These are phyloP conservation scores for Naganishia liquefaciens DNA, from an alignment of 1,284 basidiomycete genomes.

Conservation along the genomic window DNA sequence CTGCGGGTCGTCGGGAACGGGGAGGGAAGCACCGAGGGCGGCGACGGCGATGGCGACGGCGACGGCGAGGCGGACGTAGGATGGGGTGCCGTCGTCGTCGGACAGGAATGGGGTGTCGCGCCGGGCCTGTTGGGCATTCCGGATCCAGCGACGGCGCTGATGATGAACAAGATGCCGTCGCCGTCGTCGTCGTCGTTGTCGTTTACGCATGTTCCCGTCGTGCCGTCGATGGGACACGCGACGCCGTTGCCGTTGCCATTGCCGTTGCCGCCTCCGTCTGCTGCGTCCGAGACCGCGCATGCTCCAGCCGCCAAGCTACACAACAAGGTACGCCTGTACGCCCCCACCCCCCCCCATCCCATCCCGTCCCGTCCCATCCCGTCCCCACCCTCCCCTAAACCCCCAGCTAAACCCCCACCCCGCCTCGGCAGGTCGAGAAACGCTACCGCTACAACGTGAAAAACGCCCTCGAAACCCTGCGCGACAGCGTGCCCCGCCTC, in stretches of 20 bases:
- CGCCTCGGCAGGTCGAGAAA: constrained; percentile 48
- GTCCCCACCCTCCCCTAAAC: too few species aligned
- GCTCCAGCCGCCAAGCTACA: constrained; percentile 37
- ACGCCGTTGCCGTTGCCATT: too few species aligned
- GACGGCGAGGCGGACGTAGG: not conserved
- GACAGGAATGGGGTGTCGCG: constrained; percentile 1
- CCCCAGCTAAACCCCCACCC: too few species aligned
- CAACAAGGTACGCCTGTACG: constrained; percentile 42
- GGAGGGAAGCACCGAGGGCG: not conserved
- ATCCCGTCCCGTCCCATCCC: too few species aligned
- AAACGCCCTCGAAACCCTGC: constrained; percentile 51
- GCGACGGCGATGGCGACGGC: not conserved
- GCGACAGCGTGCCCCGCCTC: constrained; percentile 52
- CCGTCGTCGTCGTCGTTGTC: too few species aligned
- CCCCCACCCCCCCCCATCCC: too few species aligned
- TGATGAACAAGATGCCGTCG: not conserved
- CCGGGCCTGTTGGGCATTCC: constrained; percentile 1
- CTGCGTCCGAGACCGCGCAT: not conserved
- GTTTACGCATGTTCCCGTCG: not conserved
- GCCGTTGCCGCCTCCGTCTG: not conserved
- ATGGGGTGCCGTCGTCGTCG: constrained; percentile 3
- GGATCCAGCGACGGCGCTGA: too few species aligned
- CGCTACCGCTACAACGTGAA: constrained; percentile 54
- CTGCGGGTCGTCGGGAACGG: too few species aligned
- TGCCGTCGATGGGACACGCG: not conserved